Evolutionary conservation across 2,329 filamentous ascomycete genomes (phyloP).

Genomic region (Aureobasidium pullulans): DNA sequence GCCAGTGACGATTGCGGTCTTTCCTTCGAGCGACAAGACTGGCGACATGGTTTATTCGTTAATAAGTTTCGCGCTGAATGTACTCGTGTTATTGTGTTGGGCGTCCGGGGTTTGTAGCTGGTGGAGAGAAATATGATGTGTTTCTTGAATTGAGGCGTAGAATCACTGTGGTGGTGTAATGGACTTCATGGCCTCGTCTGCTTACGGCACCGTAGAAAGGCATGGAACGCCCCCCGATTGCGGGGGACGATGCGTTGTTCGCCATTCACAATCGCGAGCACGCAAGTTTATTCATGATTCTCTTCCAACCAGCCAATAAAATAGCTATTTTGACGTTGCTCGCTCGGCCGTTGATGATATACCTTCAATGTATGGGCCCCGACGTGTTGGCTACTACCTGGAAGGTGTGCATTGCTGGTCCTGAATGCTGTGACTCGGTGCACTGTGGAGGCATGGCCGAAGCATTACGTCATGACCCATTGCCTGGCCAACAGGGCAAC

Average conservation of each 20-base stretch:
- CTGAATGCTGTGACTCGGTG: too few relatives aligned
- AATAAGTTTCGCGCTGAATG: too few relatives aligned
- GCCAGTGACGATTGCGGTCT: slow-evolving; percentile 29
- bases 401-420: too few relatives aligned
- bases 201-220: neutral
- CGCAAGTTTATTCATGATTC: neutral
- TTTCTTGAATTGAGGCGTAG: neutral
- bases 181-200: neutral
- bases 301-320: neutral
- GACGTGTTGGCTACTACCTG: too few relatives aligned
- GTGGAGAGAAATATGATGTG: neutral
- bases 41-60: neutral
- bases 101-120: neutral
- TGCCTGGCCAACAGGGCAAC: too few relatives aligned
- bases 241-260: neutral
- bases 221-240: neutral
- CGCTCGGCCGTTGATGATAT: too few relatives aligned
- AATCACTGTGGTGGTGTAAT: neutral
- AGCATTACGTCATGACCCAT: too few relatives aligned
- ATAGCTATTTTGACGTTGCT: neutral
- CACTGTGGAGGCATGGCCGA: too few relatives aligned
- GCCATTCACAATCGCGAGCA: neutral
- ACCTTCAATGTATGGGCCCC: too few relatives aligned
- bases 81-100: neutral
- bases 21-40: slow-evolving; percentile 14